Percentiles rank a stretch among this genome's conserved stretches.
phyloP scores from a whole-genome alignment of 2,329 filamentous ascomycete genomes.

The Fusarium keratoplasticum region DNA sequence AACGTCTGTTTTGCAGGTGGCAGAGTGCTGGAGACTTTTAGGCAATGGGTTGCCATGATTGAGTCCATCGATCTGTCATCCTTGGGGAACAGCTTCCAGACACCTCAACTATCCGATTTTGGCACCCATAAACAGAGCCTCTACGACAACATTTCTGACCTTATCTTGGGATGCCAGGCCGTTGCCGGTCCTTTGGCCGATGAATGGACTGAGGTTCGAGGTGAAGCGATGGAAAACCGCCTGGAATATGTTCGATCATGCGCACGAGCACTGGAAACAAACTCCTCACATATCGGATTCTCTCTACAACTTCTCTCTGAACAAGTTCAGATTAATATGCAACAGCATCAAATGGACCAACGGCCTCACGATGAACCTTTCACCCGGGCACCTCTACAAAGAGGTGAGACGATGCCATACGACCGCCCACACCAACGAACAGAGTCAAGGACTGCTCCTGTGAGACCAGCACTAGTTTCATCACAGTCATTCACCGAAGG shows the following conservation, averaged over 20 bases:
- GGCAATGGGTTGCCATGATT: slow-evolving; percentile 88
- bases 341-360: slow-evolving; percentile 55
- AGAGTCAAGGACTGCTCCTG: slow-evolving; percentile 62
- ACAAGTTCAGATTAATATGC: slow-evolving; percentile 72
- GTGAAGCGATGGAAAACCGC: slow-evolving; percentile 88
- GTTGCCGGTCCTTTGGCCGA: slow-evolving; percentile 93
- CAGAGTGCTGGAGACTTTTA: slow-evolving; percentile 88
- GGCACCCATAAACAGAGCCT: slow-evolving; percentile 90
- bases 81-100: slow-evolving; percentile 81
- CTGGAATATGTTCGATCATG: slow-evolving; percentile 83
- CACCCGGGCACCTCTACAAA: slow-evolving; percentile 64
- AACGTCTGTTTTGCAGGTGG: slow-evolving; percentile 82
- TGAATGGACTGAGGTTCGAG: slow-evolving; percentile 94
- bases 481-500: slow-evolving; percentile 76
- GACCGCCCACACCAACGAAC: slow-evolving; percentile 66
- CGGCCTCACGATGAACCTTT: slow-evolving; percentile 59
- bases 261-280: slow-evolving; percentile 84
- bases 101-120: slow-evolving; percentile 88
- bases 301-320: slow-evolving; percentile 89
- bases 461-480: slow-evolving; percentile 61
- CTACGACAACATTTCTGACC: slow-evolving; percentile 92
- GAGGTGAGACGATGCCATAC: slow-evolving; percentile 69
- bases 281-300: slow-evolving; percentile 87
- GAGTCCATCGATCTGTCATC: slow-evolving; percentile 92
- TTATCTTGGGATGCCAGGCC: slow-evolving; percentile 87